Evolutionary conservation across 2,329 filamentous ascomycete genomes (phyloP).

Genomic region (Neodidymelliopsis sp.): DNA sequence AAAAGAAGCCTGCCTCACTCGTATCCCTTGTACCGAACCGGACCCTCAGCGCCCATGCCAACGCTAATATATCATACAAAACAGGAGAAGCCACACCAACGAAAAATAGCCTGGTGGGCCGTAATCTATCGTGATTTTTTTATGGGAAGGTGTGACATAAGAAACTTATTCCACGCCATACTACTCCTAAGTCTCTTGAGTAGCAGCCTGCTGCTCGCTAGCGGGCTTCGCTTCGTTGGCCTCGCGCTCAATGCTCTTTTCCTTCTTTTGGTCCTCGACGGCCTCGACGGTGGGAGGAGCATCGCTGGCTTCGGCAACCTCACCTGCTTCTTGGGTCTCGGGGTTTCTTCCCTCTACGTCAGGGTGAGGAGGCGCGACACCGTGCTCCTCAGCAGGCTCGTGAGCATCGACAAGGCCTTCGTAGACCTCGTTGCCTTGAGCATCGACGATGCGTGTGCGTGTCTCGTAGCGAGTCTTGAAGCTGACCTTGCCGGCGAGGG

Average conservation of each 20-base stretch:
- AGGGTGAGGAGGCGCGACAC: slow-evolving; percentile 61
- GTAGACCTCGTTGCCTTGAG: slow-evolving; percentile 77
- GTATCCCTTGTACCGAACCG: no score
- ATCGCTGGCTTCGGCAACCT: slow-evolving; percentile 49
- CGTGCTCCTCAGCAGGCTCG: slow-evolving; percentile 39
- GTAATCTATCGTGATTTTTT: slow-evolving; percentile 4
- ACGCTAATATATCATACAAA: slow-evolving; percentile 23
- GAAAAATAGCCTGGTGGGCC: neutral
- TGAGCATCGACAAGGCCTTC: slow-evolving; percentile 51
- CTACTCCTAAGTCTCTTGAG: slow-evolving; percentile 38
- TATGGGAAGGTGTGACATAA: neutral
- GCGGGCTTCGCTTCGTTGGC: slow-evolving; percentile 48
- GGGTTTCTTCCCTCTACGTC: slow-evolving; percentile 66
- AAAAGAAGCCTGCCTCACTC: no score
- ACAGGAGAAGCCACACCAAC: slow-evolving; percentile 6
- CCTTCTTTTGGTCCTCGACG: slow-evolving; percentile 54
- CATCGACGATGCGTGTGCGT: slow-evolving; percentile 83
- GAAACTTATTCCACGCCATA: slow-evolving; percentile 20
- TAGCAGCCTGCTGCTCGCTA: slow-evolving; percentile 49
- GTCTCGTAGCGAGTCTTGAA: slow-evolving; percentile 97
- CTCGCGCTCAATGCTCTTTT: slow-evolving; percentile 51
- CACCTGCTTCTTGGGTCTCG: slow-evolving; percentile 58
- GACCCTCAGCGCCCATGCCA: slow-evolving; percentile 7
- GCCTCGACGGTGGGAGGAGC: slow-evolving; percentile 51
- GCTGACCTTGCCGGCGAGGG: slow-evolving; percentile 88